These are phyloP conservation scores for Gaultheria prostrata DNA, from an alignment of 148 eudicot genomes.

Conservation along the genomic window DNA sequence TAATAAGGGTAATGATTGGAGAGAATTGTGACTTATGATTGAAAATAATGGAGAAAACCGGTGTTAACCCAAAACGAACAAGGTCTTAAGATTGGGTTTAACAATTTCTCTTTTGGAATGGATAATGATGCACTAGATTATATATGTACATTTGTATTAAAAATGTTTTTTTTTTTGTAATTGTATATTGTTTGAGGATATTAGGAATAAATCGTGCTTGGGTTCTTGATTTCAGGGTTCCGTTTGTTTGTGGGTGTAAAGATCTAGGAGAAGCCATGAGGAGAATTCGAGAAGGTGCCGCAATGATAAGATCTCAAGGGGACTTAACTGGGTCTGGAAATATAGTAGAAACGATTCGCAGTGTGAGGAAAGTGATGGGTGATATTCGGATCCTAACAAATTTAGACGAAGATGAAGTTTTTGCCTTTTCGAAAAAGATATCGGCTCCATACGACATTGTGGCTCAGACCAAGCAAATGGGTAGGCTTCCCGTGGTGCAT, in stretches of 20 bases:
- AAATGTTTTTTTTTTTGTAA: too few relatives aligned
- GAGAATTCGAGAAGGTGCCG: constrained; percentile 67
- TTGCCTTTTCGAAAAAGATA: constrained; percentile 63
- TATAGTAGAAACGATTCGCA: constrained; percentile 56
- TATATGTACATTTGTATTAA: too few relatives aligned
- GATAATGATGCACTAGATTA: neutral
- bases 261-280: constrained; percentile 63
- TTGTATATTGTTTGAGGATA: too few relatives aligned
- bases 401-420: constrained; percentile 88
- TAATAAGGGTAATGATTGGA: too few relatives aligned
- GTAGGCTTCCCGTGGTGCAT: constrained; percentile 82
- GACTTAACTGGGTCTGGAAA: constrained; percentile 34
- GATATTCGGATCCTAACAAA: constrained; percentile 57
- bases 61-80: too few relatives aligned
- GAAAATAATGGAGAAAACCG: too few relatives aligned
- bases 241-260: constrained; percentile 53
- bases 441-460: constrained; percentile 77
- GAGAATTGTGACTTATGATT: too few relatives aligned
- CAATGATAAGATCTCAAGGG: constrained; percentile 65
- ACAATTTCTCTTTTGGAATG: neutral
- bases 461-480: constrained; percentile 90
- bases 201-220: too few relatives aligned
- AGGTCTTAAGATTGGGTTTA: neutral
- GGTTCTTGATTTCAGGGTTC: constrained; percentile 25
- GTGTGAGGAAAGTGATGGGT: constrained; percentile 74